phyloP scores from a whole-genome alignment of 177 flowering plant genomes.

The Vitis hybrid region DNA sequence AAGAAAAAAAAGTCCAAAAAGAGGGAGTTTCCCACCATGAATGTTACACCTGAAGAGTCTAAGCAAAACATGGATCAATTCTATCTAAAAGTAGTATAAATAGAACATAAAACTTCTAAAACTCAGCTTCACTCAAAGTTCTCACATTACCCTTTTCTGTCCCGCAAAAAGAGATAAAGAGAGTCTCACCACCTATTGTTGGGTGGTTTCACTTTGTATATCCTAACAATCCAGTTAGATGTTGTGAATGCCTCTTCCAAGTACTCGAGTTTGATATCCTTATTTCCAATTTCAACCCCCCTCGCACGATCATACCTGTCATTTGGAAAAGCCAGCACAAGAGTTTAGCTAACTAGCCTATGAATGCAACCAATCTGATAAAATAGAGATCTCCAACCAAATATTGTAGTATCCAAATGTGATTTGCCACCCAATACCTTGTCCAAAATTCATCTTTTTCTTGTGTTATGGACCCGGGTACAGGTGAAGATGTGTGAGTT shows the following conservation, averaged over 20 bases:
- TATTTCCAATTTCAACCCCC: slow-evolving; percentile 96
- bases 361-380: background rate
- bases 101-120: background rate
- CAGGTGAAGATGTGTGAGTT: no score
- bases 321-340: slow-evolving; percentile 6
- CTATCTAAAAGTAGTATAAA: background rate
- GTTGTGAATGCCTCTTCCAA: slow-evolving; percentile 98
- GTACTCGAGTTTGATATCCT: slow-evolving; percentile 84
- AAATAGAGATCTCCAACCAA: background rate
- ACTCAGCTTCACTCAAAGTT: slow-evolving; percentile 20
- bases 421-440: no score
- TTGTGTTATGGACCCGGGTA: no score
- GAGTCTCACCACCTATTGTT: slow-evolving; percentile 77
- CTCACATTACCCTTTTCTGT: slow-evolving; percentile 10
- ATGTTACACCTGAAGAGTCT: background rate
- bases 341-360: background rate
- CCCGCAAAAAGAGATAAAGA: slow-evolving; percentile 13
- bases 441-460: no score
- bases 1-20: no score
- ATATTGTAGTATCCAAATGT: no score
- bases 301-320: slow-evolving; percentile 91
- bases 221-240: slow-evolving; percentile 96
- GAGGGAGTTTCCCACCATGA: background rate
- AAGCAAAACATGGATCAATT: background rate
- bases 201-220: slow-evolving; percentile 95